Percentiles rank a stretch among this genome's conserved stretches.
Evolutionary conservation across 805 yeast genomes (phyloP).

Genomic region (Saccharomycopsis guyanensis): DNA sequence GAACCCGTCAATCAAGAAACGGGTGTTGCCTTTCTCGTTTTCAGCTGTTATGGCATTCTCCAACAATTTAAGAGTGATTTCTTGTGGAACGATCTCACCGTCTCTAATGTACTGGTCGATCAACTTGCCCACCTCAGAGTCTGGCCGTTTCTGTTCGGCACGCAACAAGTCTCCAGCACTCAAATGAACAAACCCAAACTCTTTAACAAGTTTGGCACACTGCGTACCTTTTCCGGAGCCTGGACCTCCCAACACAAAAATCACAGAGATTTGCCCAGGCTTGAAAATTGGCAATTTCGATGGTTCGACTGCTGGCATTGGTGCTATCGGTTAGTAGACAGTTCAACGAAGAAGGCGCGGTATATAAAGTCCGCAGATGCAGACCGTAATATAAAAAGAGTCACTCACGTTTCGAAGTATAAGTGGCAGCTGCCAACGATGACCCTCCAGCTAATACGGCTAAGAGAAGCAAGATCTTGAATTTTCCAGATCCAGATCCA

Average conservation of each 20-base stretch:
- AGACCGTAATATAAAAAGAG: too few species aligned
- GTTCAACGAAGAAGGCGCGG: not conserved
- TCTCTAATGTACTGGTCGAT: conserved; percentile 79
- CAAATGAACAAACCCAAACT: conserved; percentile 76
- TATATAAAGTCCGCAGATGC: not conserved
- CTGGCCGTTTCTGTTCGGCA: conserved; percentile 80
- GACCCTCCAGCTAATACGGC: conserved; percentile 15
- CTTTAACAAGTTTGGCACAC: conserved; percentile 74
- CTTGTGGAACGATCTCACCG: conserved; percentile 91
- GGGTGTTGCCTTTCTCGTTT: conserved; percentile 41
- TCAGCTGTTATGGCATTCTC: conserved; percentile 67
- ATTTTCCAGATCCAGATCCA: not conserved
- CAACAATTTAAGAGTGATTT: conserved; percentile 75
- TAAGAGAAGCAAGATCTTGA: conserved; percentile 7
- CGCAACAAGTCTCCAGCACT: conserved; percentile 96
- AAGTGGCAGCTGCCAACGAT: conserved; percentile 15
- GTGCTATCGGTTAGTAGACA: too few species aligned
- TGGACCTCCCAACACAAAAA: conserved; percentile 94
- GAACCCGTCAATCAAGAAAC: conserved; percentile 89
- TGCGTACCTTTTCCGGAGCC: conserved; percentile 99
- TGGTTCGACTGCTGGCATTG: not conserved
- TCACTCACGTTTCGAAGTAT: conserved; percentile 9
- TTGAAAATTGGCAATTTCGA: conserved; percentile 38
- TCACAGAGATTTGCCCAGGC: conserved; percentile 62
- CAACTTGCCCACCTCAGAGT: conserved; percentile 77